Evolutionary conservation across 176 grass and related monocot genomes (phyloP).

Genomic region (Carex scoparia): DNA sequence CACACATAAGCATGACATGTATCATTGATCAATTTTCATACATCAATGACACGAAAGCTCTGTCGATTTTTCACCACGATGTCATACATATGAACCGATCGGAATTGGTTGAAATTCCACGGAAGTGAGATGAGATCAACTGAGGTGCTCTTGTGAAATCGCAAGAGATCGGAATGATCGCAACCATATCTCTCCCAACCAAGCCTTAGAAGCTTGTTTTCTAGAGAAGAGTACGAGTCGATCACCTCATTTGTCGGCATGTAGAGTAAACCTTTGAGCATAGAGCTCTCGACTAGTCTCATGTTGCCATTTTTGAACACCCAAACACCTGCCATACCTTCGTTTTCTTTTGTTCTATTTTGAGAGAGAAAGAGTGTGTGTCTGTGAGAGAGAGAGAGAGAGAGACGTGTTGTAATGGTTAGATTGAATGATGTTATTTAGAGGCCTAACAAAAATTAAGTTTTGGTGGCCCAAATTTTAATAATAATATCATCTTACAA

Average conservation of each 20-base stretch:
- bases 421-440: too few relatives aligned
- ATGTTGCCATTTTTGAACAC: constrained; percentile 88
- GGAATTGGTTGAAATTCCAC: constrained; percentile 53
- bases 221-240: constrained; percentile 53
- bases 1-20: background rate
- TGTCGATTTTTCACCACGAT: constrained; percentile 92
- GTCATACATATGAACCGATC: constrained; percentile 93
- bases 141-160: constrained; percentile 79
- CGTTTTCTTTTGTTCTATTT: background rate
- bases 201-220: constrained; percentile 58
- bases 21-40: constrained; percentile 3
- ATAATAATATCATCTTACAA: background rate
- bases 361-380: background rate
- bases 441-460: background rate
- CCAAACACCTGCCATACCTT: constrained; percentile 73
- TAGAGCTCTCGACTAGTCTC: constrained; percentile 63
- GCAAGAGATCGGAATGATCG: constrained; percentile 30
- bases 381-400: background rate
- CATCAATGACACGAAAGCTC: constrained; percentile 68
- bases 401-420: background rate
- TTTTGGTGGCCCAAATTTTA: too few relatives aligned
- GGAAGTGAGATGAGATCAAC: constrained; percentile 97
- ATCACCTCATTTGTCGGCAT: constrained; percentile 62
- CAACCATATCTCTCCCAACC: constrained; percentile 86
- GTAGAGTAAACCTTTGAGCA: constrained; percentile 68